These are phyloP conservation scores for Fragosphaeria purpurea DNA, from an alignment of 2,329 filamentous ascomycete species.

Conservation along the genomic window DNA sequence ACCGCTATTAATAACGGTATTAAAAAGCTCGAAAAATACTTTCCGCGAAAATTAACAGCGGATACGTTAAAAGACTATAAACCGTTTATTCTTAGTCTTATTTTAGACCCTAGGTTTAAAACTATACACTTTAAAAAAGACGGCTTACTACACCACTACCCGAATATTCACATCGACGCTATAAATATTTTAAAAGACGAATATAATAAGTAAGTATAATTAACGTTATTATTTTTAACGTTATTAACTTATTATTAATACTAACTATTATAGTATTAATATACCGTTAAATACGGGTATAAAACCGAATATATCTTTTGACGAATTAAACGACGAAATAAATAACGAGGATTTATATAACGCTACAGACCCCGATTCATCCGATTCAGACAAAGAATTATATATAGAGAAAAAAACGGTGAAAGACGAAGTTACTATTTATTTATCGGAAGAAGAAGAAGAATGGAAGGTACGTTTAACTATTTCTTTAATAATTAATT, in stretches of 20 bases:
- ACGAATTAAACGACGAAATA: neutral
- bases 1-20: neutral
- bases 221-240: neutral
- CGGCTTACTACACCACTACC: neutral
- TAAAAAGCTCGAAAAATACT: neutral
- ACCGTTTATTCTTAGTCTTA: constrained; percentile 11
- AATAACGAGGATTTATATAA: neutral
- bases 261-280: neutral
- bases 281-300: neutral
- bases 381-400: neutral
- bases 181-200: neutral
- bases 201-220: neutral
- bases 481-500: too few species aligned
- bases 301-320: neutral
- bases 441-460: neutral
- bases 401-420: neutral
- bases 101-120: constrained; percentile 11
- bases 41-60: too few species aligned
- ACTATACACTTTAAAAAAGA: too few species aligned
- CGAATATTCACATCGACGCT: neutral
- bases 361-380: neutral
- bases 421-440: neutral
- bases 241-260: neutral
- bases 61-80: too few species aligned
- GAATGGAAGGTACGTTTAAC: too few species aligned